phyloP scores from a whole-genome alignment of 495 filamentous ascomycete genomes.

The Neurospora sp. region DNA sequence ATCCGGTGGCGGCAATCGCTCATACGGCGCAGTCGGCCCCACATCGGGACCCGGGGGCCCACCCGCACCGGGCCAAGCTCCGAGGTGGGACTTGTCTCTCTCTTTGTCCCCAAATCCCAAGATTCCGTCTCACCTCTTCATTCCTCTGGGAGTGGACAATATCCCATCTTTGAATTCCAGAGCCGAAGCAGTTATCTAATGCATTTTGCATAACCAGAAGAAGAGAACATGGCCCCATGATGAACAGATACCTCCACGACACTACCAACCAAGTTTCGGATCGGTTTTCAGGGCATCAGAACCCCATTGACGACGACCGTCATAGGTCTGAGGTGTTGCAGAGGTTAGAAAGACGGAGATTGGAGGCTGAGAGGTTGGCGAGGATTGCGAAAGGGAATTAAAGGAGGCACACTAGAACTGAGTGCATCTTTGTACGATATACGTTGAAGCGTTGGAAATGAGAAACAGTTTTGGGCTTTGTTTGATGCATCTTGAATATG shows the following conservation, averaged over 20 bases:
- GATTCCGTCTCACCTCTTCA: not conserved
- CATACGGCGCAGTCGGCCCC: not conserved
- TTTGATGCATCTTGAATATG: not conserved
- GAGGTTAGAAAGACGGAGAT: not conserved
- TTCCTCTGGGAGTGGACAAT: not conserved
- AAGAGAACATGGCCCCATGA: not conserved
- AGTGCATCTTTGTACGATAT: not conserved
- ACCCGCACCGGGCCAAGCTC: not conserved
- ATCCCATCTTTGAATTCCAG: not conserved
- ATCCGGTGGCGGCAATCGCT: not conserved
- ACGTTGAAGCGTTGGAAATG: not conserved
- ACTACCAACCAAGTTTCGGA: not conserved
- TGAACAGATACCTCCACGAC: constrained; percentile 4
- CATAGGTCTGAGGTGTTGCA: not conserved
- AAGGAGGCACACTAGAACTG: not conserved
- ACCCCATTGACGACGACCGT: not conserved
- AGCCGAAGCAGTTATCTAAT: not conserved
- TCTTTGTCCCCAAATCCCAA: not conserved
- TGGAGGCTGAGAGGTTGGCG: not conserved
- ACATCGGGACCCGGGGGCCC: not conserved
- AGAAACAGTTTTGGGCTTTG: not conserved
- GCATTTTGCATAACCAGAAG: not conserved
- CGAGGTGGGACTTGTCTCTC: not conserved
- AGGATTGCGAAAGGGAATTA: not conserved
- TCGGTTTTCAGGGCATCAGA: constrained; percentile 2